These are phyloP conservation scores for Phytopythium helicoides DNA, from an alignment of 352 stramenopile genomes.

Conservation along the genomic window DNA sequence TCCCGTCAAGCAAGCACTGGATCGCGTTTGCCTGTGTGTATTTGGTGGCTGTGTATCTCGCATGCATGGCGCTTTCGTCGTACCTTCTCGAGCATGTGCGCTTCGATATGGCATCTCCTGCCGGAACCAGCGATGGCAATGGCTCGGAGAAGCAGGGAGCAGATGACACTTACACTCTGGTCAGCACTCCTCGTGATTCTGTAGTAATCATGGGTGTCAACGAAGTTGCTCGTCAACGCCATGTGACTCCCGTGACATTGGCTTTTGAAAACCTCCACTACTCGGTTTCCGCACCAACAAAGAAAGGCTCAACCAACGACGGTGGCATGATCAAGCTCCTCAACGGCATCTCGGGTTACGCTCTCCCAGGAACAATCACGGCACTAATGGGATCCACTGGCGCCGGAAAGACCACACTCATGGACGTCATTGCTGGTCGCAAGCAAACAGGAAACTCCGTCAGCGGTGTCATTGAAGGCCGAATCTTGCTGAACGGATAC, in stretches of 20 bases:
- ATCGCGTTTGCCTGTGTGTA: slow-evolving; percentile 19
- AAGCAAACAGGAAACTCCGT: too few species aligned
- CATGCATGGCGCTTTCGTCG: slow-evolving; percentile 22
- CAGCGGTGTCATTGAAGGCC: slow-evolving; percentile 43
- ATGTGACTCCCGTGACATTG: neutral
- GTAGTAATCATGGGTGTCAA: too few species aligned
- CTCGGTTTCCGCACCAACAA: too few species aligned
- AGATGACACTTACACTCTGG: neutral
- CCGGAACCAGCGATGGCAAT: neutral
- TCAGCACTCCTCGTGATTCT: neutral
- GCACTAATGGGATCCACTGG: too few species aligned
- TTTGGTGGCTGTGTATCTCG: slow-evolving; percentile 13
- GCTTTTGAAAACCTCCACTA: too few species aligned
- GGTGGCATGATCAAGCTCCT: too few species aligned
- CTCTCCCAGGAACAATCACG: too few species aligned
- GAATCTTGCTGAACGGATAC: slow-evolving; percentile 82
- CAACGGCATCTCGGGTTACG: too few species aligned
- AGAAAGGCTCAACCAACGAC: too few species aligned
- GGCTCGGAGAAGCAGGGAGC: neutral
- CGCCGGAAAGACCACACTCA: too few species aligned
- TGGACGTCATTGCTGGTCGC: too few species aligned
- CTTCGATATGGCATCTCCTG: slow-evolving; percentile 9
- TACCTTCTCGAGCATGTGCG: slow-evolving; percentile 24
- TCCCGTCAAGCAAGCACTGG: slow-evolving; percentile 27
- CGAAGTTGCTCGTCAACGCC: too few species aligned